Base-by-base conservation (phyloP, 2,329 filamentous ascomycete genomes). In the Piedraia hortae region DNA sequence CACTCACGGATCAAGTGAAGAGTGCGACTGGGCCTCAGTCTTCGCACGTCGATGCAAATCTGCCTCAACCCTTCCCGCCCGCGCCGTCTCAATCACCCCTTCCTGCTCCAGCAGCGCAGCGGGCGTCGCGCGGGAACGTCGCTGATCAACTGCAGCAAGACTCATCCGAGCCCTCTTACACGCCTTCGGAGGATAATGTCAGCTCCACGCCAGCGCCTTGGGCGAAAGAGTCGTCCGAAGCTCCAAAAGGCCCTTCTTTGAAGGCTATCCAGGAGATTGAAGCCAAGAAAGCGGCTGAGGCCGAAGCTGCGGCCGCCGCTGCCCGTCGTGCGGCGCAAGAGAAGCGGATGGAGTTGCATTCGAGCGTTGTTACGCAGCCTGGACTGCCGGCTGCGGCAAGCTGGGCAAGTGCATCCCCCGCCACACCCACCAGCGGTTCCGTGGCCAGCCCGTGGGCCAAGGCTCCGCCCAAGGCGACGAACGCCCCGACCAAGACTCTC, bases 231-330 rank as follows among this genome's bases (percentile, higher is more conserved):
- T 59, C 61, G 3, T 48, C 53, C 18, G 69, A 72, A 21, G 49
- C 55, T 4, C 64, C 74, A 18, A 88, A 74, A 45, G 80, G 78
- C 0, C 85, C 82, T 2, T 91, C 80, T 28, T 53, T 97, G 30
- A 89, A 78, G 48, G 80, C 97, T 41, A 97, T 97, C 12, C 85
- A 97, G 44, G 82, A 90, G 44, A 70, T 75, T 4, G 85, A 97
- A 44, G 82, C 82, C 16, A 75, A 72, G 39, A 88, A 85, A 43
- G 80, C 80, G 6, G 82, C 82, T 22, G 74, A 88, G 47, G 68
- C 64, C 7, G 82, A 93, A 39, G 77, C 85, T 38, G 51, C 65
- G 24, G 77, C 74, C 9, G 66, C 68, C 16, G 70, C 74, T 18
- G 60, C 70, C 28, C 71, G 80, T 33, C 74, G 72, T 34, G 67